These are phyloP conservation scores for Colletotrichum theobromicola DNA, from an alignment of 2,329 filamentous ascomycete species.

Conservation along the genomic window DNA sequence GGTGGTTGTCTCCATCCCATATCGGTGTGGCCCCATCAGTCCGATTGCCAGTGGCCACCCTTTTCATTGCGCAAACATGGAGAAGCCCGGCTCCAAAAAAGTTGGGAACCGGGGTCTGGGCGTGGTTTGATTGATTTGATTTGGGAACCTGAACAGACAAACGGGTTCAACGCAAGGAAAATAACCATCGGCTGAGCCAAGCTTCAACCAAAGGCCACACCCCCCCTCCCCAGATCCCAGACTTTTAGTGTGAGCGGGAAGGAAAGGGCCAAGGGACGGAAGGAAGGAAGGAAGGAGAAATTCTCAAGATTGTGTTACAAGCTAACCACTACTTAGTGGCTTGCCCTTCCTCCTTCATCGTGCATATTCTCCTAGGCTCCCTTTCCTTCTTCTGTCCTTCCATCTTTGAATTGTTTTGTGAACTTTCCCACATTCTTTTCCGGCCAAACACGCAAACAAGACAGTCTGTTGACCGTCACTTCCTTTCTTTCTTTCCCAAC, in stretches of 20 bases:
- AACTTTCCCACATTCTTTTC: slow-evolving; percentile 17
- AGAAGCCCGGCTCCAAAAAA: not conserved
- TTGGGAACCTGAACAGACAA: not conserved
- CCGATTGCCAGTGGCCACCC: not conserved
- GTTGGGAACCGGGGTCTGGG: not conserved
- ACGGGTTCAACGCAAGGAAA: not conserved
- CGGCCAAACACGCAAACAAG: not conserved
- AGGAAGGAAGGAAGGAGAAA: not conserved
- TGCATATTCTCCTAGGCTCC: not conserved
- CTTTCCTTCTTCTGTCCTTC: slow-evolving; percentile 2
- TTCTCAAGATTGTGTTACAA: slow-evolving; percentile 2
- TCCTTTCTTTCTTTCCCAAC: slow-evolving; percentile 14
- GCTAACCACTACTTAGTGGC: slow-evolving; percentile 17
- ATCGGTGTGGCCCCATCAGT: not conserved
- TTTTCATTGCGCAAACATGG: slow-evolving; percentile 13
- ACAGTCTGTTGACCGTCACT: slow-evolving; percentile 17
- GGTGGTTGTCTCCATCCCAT: not conserved
- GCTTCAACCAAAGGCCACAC: not conserved
- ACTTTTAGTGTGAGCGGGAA: not conserved
- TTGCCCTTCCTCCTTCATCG: not conserved
- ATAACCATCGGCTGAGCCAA: not conserved
- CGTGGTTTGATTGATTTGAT: not conserved
- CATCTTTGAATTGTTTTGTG: slow-evolving; percentile 10
- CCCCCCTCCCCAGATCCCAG: not conserved
- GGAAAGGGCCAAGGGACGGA: not conserved